Conservation (phyloP, 2,329 filamentous ascomycete genomes). For the Zymoseptoria brevis region DNA sequence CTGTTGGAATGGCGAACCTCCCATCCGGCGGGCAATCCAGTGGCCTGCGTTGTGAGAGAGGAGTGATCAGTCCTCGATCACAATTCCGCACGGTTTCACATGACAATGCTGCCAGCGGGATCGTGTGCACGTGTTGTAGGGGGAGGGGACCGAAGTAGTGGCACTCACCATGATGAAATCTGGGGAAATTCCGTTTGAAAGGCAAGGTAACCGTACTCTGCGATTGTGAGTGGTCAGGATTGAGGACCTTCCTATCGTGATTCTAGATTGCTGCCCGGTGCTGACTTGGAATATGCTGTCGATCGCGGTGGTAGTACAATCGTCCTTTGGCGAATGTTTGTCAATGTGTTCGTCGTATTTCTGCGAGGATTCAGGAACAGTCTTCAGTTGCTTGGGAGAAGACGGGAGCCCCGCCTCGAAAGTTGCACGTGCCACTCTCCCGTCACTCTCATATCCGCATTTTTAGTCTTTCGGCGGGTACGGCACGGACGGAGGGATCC, state of each 20-base stretch:
- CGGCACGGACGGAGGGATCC: not conserved
- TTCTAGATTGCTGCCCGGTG: not conserved
- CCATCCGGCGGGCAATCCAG: slow-evolving; percentile 28
- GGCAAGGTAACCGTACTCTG: not conserved
- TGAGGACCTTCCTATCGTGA: not conserved
- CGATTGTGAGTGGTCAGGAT: not conserved
- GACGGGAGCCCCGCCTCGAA: not conserved
- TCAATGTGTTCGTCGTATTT: not conserved
- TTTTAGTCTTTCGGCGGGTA: not conserved
- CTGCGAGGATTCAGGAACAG: not conserved
- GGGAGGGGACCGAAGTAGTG: not conserved
- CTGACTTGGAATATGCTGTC: not conserved
- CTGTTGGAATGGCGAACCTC: slow-evolving; percentile 97
- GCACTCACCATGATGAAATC: slow-evolving; percentile 8
- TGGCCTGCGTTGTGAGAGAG: slow-evolving; percentile 18
- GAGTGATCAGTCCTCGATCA: not conserved
- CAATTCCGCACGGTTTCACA: not conserved
- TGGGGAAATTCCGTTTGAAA: slow-evolving; percentile 2
- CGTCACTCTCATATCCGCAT: not conserved
- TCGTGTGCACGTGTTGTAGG: slow-evolving; percentile 2
- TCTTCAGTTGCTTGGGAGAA: not conserved
- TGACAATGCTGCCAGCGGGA: not conserved
- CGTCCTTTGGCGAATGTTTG: not conserved
- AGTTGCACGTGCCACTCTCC: not conserved
- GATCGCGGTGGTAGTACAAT: not conserved